phyloP scores from a whole-genome alignment of 208 protist genomes.

The Trypanosoma boissoni region DNA sequence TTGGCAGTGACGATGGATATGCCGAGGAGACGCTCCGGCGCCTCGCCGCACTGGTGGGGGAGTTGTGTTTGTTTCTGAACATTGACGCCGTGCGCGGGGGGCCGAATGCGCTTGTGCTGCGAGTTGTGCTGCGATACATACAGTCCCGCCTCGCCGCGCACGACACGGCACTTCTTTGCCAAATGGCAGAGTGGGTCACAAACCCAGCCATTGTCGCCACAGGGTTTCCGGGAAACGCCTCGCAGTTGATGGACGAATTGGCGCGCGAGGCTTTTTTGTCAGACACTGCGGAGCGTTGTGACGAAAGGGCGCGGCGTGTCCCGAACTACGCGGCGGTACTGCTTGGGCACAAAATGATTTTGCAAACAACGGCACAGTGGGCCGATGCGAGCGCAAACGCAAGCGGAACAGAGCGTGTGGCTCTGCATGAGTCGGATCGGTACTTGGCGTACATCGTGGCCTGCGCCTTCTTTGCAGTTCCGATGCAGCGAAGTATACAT shows the following conservation, averaged over 20 bases:
- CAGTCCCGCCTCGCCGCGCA: constrained; percentile 1
- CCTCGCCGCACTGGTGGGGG: constrained; percentile 14
- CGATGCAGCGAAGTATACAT: constrained; percentile 1
- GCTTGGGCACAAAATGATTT: constrained; percentile 18
- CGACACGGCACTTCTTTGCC: constrained; percentile 11
- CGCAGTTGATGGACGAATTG: constrained; percentile 11
- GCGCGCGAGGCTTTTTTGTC: constrained; percentile 3
- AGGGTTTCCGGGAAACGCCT: neutral
- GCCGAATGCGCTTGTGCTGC: constrained; percentile 13
- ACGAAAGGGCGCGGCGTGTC: neutral
- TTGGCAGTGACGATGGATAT: constrained; percentile 21
- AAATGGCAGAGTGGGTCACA: constrained; percentile 10
- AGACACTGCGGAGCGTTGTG: neutral
- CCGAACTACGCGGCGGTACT: constrained; percentile 18
- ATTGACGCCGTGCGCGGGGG: constrained; percentile 11
- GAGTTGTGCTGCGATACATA: constrained; percentile 9
- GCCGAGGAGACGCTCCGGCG: constrained; percentile 10
- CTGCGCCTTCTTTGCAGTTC: constrained; percentile 14
- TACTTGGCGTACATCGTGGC: constrained; percentile 17
- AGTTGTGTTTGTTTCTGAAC: constrained; percentile 20
- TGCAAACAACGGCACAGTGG: constrained; percentile 17
- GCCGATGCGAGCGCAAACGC: neutral
- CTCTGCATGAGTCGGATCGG: constrained; percentile 12
- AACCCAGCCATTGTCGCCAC: constrained; percentile 16
- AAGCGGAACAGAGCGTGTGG: neutral